Percentiles rank a stretch among this genome's conserved stretches.
Evolutionary conservation across 495 filamentous ascomycete genomes (phyloP).

Genomic region (Podospora anserina): DNA sequence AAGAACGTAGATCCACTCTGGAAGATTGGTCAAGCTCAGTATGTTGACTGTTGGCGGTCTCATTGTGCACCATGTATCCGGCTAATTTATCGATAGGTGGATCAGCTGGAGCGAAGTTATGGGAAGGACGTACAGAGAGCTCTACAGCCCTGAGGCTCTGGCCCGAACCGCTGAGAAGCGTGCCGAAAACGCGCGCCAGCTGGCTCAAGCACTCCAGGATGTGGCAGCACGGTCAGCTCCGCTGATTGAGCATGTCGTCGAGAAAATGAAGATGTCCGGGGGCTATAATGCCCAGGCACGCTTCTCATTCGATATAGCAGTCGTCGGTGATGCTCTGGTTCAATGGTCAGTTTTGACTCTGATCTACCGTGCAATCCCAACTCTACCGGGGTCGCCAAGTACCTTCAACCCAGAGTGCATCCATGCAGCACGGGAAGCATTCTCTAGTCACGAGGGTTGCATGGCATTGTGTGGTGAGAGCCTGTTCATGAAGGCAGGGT

Average conservation of each 20-base stretch:
- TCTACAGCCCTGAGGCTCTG: conserved; percentile 61
- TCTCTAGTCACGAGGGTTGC: conserved; percentile 52
- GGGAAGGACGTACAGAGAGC: conserved; percentile 54
- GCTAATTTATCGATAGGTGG: background rate
- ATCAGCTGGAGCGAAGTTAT: conserved; percentile 41
- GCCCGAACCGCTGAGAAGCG: conserved; percentile 47
- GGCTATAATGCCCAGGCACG: conserved; percentile 19
- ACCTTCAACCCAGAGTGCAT: conserved; percentile 60
- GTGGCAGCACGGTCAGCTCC: conserved; percentile 9
- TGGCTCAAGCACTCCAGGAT: conserved; percentile 15
- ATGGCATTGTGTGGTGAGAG: conserved; percentile 49
- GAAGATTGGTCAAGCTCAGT: conserved; percentile 40
- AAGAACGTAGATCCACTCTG: conserved; percentile 33
- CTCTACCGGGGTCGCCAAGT: conserved; percentile 37
- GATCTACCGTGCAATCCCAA: conserved; percentile 61
- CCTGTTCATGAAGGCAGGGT: conserved; percentile 49
- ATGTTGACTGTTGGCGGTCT: background rate
- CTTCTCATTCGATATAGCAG: conserved; percentile 45
- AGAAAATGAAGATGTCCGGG: conserved; percentile 15
- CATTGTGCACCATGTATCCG: background rate
- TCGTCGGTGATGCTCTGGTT: conserved; percentile 54
- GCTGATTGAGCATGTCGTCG: conserved; percentile 14
- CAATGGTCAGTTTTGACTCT: conserved; percentile 54
- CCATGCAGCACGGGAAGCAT: conserved; percentile 53
- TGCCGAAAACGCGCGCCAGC: conserved; percentile 34